Evolutionary conservation across 805 yeast genomes (phyloP), one percentile per base, ranked within the genome.

Genomic region (Metschnikowia proteae): DNA sequence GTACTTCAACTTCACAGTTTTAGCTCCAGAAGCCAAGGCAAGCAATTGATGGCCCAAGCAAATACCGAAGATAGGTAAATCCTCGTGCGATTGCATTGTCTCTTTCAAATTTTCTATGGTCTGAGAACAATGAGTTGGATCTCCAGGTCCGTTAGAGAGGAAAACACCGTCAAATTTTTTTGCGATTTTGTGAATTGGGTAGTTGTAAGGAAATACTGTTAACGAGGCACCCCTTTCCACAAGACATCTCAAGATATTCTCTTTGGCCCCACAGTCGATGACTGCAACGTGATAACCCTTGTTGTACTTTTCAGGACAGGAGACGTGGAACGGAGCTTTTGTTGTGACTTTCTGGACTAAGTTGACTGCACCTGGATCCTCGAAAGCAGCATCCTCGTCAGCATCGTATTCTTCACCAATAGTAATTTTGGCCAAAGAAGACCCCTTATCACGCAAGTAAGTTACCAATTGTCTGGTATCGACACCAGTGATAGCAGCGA

Each of bases 91-190:
- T 46, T 91, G 64, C 38, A 80, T 86, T 36, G 67, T 70, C 32
- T 75, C 56, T 57, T 90, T 82, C 61, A 94, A 73, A 57, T 78
- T 82, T 34, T 68, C 75, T 32, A 86, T 85, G 50, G 89, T 80
- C n/a, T 76, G 78, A 34, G 81, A 67, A 81, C 94, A 78, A 51
- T 87, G 88, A 33, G 94, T 80, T 48, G 99, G 99, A 72, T 94
- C 98, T 79, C 99, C 99, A 27, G 99, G 99, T 74, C 99, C 99
- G 70, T 94, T 94, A 47, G 97, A 91, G 57, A 92, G 76, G 73
- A 94, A 94, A 46, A 94, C 73, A 60, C 99, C 99, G 64, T 94
- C 99, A 62, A 91, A 94, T 68, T 86, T 86, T 68, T 82, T 80
- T 47, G 97, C 97, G 55, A 91, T 82, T 60, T 88, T 85, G 63